These are phyloP conservation scores for Fraxinus pennsylvanica DNA, from an alignment of 257 asterid species.

Conservation along the genomic window DNA sequence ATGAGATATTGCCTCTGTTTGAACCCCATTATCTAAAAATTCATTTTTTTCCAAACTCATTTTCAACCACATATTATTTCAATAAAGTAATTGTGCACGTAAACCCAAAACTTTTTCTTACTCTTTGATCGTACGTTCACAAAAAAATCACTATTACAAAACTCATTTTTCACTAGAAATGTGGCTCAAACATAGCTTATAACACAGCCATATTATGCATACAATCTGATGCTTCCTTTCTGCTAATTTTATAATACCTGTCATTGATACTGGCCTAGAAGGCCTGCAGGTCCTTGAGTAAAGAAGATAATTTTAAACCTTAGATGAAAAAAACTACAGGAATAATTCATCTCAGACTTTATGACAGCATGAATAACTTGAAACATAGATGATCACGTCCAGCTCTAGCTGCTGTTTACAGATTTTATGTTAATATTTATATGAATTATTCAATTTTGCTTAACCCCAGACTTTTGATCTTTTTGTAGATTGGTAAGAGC, in stretches of 20 bases:
- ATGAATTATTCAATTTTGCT: constrained; percentile 5
- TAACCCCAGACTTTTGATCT: constrained; percentile 1
- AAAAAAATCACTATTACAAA: too few relatives aligned
- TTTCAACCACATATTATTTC: too few relatives aligned
- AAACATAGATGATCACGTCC: not conserved
- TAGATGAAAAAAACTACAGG: not conserved
- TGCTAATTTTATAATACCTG: not conserved
- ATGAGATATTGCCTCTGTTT: not conserved
- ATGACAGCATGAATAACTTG: not conserved
- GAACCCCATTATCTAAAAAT: too few relatives aligned
- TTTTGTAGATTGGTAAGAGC: constrained; percentile 73
- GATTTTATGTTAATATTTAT: not conserved
- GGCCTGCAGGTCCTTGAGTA: not conserved
- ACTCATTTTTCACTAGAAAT: too few relatives aligned
- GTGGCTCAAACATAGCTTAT: not conserved
- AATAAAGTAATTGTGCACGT: too few relatives aligned
- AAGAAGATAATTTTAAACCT: not conserved
- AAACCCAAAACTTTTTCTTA: too few relatives aligned
- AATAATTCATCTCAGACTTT: not conserved
- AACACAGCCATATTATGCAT: not conserved
- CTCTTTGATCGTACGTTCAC: too few relatives aligned
- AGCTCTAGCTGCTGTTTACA: not conserved
- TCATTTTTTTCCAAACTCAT: too few relatives aligned
- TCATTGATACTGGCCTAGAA: not conserved
- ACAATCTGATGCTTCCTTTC: not conserved